Percentiles rank a stretch among this genome's conserved stretches.
Evolutionary conservation across 164 flowering plant species (phyloP).

Genomic region (Umbellularia californica): DNA sequence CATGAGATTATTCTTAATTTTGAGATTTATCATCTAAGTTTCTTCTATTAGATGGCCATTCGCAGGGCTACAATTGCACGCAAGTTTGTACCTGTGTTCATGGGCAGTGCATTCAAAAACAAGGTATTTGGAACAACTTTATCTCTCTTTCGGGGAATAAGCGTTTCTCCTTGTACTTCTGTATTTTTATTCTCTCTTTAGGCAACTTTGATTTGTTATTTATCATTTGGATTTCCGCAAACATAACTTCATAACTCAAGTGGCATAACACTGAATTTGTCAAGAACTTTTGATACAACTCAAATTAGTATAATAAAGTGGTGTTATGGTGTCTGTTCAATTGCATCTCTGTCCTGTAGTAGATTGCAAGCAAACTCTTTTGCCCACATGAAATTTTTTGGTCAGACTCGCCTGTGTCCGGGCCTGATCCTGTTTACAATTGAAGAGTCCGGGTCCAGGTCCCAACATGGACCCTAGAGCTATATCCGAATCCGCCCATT

Average conservation of each 20-base stretch:
- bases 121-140: constrained; percentile 48
- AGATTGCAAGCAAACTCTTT: no score
- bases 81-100: constrained; percentile 92
- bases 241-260: not conserved
- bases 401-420: no score
- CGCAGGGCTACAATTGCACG: constrained; percentile 88
- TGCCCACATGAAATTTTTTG: no score
- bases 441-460: no score
- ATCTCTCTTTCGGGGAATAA: not conserved
- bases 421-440: no score
- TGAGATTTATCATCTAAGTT: constrained; percentile 2
- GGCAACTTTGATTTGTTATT: constrained; percentile 8
- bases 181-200: not conserved
- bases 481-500: no score
- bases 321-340: no score
- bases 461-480: no score
- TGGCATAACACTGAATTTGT: not conserved
- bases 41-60: constrained; percentile 66
- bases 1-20: not conserved
- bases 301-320: not conserved
- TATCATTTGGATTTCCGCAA: not conserved
- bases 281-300: not conserved
- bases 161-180: no score
- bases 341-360: no score
- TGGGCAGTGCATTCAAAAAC: constrained; percentile 99